A percentile compares a stretch with the other conserved stretches of the same genome.
Conservation (phyloP, 352 stramenopile species). For the Phytophthora colocasiae region DNA sequence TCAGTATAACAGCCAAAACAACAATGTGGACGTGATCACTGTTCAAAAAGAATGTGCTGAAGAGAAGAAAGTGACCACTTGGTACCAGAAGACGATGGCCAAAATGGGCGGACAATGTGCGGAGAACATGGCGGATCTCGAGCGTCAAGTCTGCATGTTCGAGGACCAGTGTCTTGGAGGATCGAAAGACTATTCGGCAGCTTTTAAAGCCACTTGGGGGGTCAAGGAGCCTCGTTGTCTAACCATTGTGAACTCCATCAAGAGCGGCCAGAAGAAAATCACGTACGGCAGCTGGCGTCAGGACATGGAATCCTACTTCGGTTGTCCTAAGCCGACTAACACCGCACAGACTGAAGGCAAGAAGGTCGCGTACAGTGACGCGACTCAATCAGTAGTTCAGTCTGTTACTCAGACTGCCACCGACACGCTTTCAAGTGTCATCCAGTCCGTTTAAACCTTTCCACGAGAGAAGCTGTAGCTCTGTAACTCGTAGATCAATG, state of each 20-base stretch:
- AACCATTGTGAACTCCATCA: slow-evolving; percentile 52
- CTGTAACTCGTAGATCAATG: slow-evolving; percentile 18
- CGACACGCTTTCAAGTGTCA: slow-evolving; percentile 16
- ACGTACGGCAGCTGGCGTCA: slow-evolving; percentile 39
- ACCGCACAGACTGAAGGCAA: slow-evolving; percentile 12
- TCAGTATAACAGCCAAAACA: slow-evolving; percentile 28
- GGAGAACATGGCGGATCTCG: slow-evolving; percentile 51
- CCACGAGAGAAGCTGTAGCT: slow-evolving; percentile 7
- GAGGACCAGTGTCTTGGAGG: slow-evolving; percentile 60
- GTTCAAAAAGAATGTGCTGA: slow-evolving; percentile 26
- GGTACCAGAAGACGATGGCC: slow-evolving; percentile 47
- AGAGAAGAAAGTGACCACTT: slow-evolving; percentile 40
- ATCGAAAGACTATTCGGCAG: slow-evolving; percentile 42
- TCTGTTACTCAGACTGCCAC: slow-evolving; percentile 10
- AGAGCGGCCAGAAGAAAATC: slow-evolving; percentile 43
- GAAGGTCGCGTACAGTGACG: slow-evolving; percentile 15
- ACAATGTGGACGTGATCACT: slow-evolving; percentile 47
- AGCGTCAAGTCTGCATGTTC: slow-evolving; percentile 62
- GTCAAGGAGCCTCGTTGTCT: slow-evolving; percentile 49
- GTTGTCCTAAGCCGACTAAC: slow-evolving; percentile 45
- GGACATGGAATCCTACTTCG: slow-evolving; percentile 51
- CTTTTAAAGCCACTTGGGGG: slow-evolving; percentile 57
- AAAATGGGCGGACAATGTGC: slow-evolving; percentile 41
- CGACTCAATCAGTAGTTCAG: slow-evolving; percentile 11
- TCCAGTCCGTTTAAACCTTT: slow-evolving; percentile 29